Percentiles rank a stretch among this genome's conserved stretches.
Conservation (phyloP, 164 flowering plant species). For the Berberis thunbergii region DNA sequence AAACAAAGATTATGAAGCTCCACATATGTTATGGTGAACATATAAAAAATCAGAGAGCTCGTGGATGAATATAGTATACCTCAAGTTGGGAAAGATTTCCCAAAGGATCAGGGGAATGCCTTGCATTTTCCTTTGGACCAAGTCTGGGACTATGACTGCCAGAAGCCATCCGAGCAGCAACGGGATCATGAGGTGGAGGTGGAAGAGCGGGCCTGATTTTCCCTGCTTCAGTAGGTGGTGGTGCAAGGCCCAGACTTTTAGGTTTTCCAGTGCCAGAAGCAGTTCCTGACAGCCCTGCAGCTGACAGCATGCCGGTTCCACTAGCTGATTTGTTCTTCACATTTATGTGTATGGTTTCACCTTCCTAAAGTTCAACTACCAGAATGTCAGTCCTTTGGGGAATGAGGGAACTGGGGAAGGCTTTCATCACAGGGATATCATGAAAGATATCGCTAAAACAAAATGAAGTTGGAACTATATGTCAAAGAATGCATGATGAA, state of each 20-base stretch:
- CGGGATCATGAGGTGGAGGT: slow-evolving; percentile 98
- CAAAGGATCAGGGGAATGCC: slow-evolving; percentile 46
- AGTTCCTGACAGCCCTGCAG: slow-evolving; percentile 69
- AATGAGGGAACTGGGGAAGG: no score
- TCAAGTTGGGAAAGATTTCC: slow-evolving; percentile 78
- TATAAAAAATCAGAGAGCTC: no score
- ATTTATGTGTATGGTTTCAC: slow-evolving; percentile 91
- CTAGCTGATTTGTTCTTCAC: slow-evolving; percentile 75
- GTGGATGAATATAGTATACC: slow-evolving; percentile 28
- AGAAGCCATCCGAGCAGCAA: slow-evolving; percentile 45
- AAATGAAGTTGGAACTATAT: no score
- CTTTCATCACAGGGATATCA: no score
- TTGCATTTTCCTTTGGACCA: slow-evolving; percentile 37
- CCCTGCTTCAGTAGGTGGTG: slow-evolving; percentile 71
- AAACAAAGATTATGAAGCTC: no score
- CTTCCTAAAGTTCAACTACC: slow-evolving; percentile 55
- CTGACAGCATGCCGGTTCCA: slow-evolving; percentile 88
- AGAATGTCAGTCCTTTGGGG: slow-evolving; percentile 2
- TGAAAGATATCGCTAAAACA: no score
- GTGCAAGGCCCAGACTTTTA: slow-evolving; percentile 53
- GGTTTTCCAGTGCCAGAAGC: slow-evolving; percentile 43
- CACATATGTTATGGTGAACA: no score
- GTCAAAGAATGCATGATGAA: no score
- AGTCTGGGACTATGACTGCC: slow-evolving; percentile 19
- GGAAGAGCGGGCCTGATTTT: slow-evolving; percentile 78